Percentiles rank a stretch among this genome's conserved stretches.
phyloP scores from a whole-genome alignment of 73 alveolate species.

The Paramecium primaurelia region DNA sequence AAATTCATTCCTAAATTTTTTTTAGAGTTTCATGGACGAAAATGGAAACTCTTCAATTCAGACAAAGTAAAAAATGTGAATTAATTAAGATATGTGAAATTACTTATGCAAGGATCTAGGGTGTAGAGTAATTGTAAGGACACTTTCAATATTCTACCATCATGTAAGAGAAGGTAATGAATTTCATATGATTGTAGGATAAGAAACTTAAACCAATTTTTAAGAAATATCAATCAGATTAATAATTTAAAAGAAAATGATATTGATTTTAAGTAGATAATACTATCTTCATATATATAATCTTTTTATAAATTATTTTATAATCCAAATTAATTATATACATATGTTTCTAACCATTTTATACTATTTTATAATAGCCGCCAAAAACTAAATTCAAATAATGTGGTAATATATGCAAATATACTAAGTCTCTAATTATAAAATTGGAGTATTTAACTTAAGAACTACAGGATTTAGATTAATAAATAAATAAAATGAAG shows the following conservation, averaged over 20 bases:
- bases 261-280: not conserved
- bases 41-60: slow-evolving; percentile 81
- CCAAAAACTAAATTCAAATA: not conserved
- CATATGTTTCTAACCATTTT: not conserved
- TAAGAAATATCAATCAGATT: slow-evolving; percentile 5
- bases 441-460: not conserved
- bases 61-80: slow-evolving; percentile 48
- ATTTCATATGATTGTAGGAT: not conserved
- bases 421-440: not conserved
- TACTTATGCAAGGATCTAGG: slow-evolving; percentile 87
- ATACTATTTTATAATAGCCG: not conserved
- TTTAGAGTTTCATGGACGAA: slow-evolving; percentile 73
- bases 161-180: slow-evolving; percentile 57
- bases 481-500: not conserved
- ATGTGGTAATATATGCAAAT: not conserved
- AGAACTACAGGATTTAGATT: not conserved
- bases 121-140: slow-evolving; percentile 68
- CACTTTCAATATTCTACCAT: slow-evolving; percentile 74
- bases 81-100: slow-evolving; percentile 71
- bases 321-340: not conserved
- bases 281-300: not conserved
- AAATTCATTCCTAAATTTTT: slow-evolving; percentile 76
- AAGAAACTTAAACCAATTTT: slow-evolving; percentile 35
- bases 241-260: not conserved
- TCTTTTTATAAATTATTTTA: not conserved